These are phyloP conservation scores for Aphanomyces cochlioides DNA, from an alignment of 352 stramenopile genomes.

Conservation along the genomic window DNA sequence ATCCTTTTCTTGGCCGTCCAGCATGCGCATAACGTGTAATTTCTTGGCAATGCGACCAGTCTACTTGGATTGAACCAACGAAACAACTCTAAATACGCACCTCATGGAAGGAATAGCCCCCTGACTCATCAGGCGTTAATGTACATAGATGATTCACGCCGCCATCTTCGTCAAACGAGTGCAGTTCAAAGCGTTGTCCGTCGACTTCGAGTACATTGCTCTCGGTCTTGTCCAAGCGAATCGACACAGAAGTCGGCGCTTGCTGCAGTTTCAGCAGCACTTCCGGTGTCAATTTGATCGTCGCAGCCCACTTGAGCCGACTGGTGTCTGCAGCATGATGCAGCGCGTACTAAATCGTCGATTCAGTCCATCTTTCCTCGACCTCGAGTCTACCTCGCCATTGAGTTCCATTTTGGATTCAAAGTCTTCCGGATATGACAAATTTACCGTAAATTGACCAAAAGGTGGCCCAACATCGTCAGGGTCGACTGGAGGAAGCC, in stretches of 20 bases:
- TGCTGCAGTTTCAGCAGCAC: conserved; percentile 58
- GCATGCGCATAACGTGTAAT: conserved; percentile 70
- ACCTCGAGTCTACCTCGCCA: too few species aligned
- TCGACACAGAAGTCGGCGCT: conserved; percentile 35
- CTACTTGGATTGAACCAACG: conserved; percentile 4
- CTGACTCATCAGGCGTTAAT: conserved; percentile 34
- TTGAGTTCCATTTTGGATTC: too few species aligned
- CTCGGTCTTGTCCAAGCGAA: conserved; percentile 33
- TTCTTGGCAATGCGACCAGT: conserved; percentile 69
- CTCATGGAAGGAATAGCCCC: conserved; percentile 56
- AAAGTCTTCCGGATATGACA: neutral
- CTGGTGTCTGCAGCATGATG: conserved; percentile 44
- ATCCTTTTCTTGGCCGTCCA: conserved; percentile 70
- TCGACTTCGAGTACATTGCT: conserved; percentile 53
- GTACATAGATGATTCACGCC: conserved; percentile 63
- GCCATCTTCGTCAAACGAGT: conserved; percentile 68
- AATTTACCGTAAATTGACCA: too few species aligned
- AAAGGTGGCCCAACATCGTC: too few species aligned
- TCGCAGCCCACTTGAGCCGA: conserved; percentile 52
- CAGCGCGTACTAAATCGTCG: conserved; percentile 53
- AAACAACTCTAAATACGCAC: neutral
- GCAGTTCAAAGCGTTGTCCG: conserved; percentile 60
- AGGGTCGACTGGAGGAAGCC: too few species aligned
- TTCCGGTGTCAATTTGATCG: conserved; percentile 71
- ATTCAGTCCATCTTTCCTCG: too few species aligned